Evolutionary conservation across 164 flowering plant species (phyloP).

Genomic region (Vitis labrusca): DNA sequence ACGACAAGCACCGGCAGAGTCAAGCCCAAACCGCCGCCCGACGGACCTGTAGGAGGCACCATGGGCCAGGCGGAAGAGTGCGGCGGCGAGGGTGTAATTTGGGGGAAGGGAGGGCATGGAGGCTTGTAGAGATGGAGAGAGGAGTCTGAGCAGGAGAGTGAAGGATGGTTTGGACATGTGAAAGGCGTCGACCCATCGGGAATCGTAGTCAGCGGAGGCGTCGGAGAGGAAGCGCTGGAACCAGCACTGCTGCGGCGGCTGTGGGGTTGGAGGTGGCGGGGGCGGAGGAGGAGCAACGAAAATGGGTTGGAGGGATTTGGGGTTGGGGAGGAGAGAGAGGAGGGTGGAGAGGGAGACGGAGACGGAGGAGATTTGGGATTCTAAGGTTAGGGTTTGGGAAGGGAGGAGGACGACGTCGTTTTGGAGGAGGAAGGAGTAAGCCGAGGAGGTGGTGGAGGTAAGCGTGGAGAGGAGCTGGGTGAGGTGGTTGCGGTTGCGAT

Average conservation of each 20-base stretch:
- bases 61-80: conserved; percentile 68
- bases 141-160: conserved; percentile 40
- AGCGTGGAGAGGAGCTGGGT: conserved; percentile 13
- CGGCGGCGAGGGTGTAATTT: conserved; percentile 46
- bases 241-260: conserved; percentile 28
- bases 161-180: conserved; percentile 62
- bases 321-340: conserved; percentile 10
- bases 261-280: not conserved
- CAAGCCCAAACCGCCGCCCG: conserved; percentile 55
- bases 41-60: conserved; percentile 49
- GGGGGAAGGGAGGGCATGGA: conserved; percentile 28
- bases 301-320: conserved; percentile 2
- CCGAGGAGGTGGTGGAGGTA: not conserved
- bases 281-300: conserved; percentile 5
- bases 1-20: conserved; percentile 46
- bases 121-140: conserved; percentile 36
- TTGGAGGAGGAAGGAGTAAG: conserved; percentile 48
- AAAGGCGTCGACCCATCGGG: conserved; percentile 51
- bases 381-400: conserved; percentile 57
- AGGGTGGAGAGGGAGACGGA: conserved; percentile 38
- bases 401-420: conserved; percentile 65
- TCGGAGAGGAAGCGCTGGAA: conserved; percentile 52
- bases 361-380: conserved; percentile 48
- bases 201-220: conserved; percentile 26
- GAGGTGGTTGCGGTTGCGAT: conserved; percentile 1